Percentiles rank a stretch among this genome's conserved stretches.
These are phyloP conservation scores for Phytopythium ostracodes DNA, from an alignment of 352 stramenopile genomes.

Conservation along the genomic window DNA sequence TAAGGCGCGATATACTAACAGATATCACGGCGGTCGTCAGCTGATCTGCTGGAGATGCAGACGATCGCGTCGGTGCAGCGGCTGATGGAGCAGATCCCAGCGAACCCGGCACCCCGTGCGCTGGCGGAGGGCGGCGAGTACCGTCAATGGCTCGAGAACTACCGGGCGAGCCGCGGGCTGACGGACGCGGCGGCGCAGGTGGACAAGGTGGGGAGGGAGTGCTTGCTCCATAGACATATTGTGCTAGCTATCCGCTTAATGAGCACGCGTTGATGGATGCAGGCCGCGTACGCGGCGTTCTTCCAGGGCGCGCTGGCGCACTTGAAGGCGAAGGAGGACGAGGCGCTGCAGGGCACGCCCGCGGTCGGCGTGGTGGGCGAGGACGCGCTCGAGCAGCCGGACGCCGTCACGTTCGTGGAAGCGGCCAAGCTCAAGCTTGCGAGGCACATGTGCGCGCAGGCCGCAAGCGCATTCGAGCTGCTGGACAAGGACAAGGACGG, in stretches of 20 bases:
- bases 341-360: conserved; percentile 27
- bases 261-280: not conserved
- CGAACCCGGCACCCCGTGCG: conserved; percentile 13
- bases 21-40: too few relatives aligned
- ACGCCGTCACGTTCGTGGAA: conserved; percentile 38
- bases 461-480: conserved; percentile 37
- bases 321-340: conserved; percentile 39
- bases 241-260: not conserved
- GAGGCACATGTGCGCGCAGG: conserved; percentile 48
- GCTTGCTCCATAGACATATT: not conserved
- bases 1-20: not conserved
- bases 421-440: conserved; percentile 59
- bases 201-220: conserved; percentile 18
- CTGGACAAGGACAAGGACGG: conserved; percentile 68
- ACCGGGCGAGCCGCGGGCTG: conserved; percentile 16
- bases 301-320: conserved; percentile 39
- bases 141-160: conserved; percentile 20
- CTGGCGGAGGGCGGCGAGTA: conserved; percentile 21
- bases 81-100: conserved; percentile 34
- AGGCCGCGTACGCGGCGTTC: conserved; percentile 40
- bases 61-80: conserved; percentile 52
- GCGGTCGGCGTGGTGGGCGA: conserved; percentile 39
- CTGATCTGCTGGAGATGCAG: conserved; percentile 55
- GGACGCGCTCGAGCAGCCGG: conserved; percentile 14
- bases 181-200: conserved; percentile 16